Evolutionary conservation across 2,329 filamentous ascomycete genomes (phyloP).

Genomic region (Aphanocladium album): DNA sequence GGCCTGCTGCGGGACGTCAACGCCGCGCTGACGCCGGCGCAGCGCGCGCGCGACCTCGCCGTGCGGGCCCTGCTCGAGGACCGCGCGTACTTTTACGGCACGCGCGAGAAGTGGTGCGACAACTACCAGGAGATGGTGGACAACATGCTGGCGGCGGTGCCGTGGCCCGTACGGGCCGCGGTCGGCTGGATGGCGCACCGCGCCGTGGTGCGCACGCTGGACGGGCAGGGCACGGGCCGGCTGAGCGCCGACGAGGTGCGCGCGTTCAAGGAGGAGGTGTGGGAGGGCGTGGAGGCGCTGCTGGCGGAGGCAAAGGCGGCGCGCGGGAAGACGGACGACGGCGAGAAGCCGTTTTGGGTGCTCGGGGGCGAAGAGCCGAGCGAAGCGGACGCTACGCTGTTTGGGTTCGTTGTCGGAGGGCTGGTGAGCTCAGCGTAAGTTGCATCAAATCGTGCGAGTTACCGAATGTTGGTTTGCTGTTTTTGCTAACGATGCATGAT

Average conservation of each 20-base stretch:
- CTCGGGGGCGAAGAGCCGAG: slow-evolving; percentile 48
- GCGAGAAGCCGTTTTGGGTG: slow-evolving; percentile 48
- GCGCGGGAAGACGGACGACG: not conserved
- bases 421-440: slow-evolving; percentile 51
- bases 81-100: slow-evolving; percentile 53
- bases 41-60: slow-evolving; percentile 45
- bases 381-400: slow-evolving; percentile 53
- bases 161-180: slow-evolving; percentile 46
- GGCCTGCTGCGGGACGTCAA: slow-evolving; percentile 43
- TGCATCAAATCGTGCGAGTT: too few relatives aligned
- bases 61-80: slow-evolving; percentile 54
- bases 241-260: slow-evolving; percentile 46
- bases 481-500: not conserved
- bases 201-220: slow-evolving; percentile 35
- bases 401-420: slow-evolving; percentile 51
- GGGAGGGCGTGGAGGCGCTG: slow-evolving; percentile 45
- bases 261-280: slow-evolving; percentile 44
- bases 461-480: not conserved
- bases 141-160: slow-evolving; percentile 41
- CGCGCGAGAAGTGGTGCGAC: slow-evolving; percentile 51
- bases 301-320: slow-evolving; percentile 32
- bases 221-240: slow-evolving; percentile 52
- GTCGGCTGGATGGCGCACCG: slow-evolving; percentile 48
- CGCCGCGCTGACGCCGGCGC: slow-evolving; percentile 28
- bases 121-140: slow-evolving; percentile 57